Percentiles rank a stretch among this genome's conserved stretches.
Evolutionary conservation across 768 basidiomycete species (phyloP).

Genomic region (Boletellus ananiceps): DNA sequence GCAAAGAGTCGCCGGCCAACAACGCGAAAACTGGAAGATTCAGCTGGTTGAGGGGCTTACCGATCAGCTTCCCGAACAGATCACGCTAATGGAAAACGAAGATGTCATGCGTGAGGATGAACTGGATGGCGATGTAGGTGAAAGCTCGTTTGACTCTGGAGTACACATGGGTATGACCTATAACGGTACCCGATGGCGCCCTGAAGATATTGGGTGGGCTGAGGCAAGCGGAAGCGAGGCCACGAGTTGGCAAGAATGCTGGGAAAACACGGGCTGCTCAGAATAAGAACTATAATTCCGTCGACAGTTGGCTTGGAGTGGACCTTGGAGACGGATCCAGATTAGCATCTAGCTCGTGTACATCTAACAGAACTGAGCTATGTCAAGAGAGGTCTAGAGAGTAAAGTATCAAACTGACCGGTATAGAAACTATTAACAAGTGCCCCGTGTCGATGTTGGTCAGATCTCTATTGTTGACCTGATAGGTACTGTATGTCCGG

Average conservation of each 20-base stretch:
- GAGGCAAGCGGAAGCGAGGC: constrained; percentile 7
- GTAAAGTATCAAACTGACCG: constrained; percentile 12
- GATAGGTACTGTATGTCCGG: constrained; percentile 13
- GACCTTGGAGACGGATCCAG: constrained; percentile 2
- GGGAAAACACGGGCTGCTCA: neutral
- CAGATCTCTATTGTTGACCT: constrained; percentile 15
- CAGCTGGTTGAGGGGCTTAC: constrained; percentile 22
- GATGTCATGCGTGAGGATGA: constrained; percentile 18
- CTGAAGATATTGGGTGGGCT: constrained; percentile 14
- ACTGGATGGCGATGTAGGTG: constrained; percentile 12
- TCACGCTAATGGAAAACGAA: constrained; percentile 8
- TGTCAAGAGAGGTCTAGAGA: constrained; percentile 1
- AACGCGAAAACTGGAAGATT: constrained; percentile 29
- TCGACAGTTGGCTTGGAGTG: neutral
- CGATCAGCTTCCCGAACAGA: constrained; percentile 3
- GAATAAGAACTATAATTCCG: neutral
- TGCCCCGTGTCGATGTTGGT: constrained; percentile 2
- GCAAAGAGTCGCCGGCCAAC: constrained; percentile 16
- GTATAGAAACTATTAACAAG: constrained; percentile 16
- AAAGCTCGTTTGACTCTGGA: constrained; percentile 28
- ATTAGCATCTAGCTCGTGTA: constrained; percentile 26
- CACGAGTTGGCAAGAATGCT: neutral
- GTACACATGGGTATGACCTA: constrained; percentile 14
- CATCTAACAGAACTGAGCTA: constrained; percentile 15
- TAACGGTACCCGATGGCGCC: constrained; percentile 1